These are phyloP conservation scores for Bacidia gigantensis DNA, from an alignment of 495 filamentous ascomycete genomes.

Conservation along the genomic window DNA sequence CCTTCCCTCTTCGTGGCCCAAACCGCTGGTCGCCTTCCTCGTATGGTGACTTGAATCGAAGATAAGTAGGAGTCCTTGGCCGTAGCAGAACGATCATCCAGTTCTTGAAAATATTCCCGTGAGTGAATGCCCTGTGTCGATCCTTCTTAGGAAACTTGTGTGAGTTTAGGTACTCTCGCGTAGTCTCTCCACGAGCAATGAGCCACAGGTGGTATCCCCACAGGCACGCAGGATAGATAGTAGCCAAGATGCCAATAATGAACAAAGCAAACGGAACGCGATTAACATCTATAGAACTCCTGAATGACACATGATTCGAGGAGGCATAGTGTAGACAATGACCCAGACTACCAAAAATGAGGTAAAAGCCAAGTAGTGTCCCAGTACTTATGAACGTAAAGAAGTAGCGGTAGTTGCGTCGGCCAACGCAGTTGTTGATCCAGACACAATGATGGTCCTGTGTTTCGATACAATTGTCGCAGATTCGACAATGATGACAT, in stretches of 20 bases:
- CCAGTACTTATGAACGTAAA: slow-evolving; percentile 71
- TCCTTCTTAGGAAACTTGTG: slow-evolving; percentile 89
- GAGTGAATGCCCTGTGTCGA: slow-evolving; percentile 79
- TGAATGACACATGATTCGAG: slow-evolving; percentile 47
- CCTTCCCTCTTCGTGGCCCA: slow-evolving; percentile 44
- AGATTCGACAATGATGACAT: slow-evolving; percentile 90
- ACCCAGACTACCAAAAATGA: slow-evolving; percentile 60
- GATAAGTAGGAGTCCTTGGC: slow-evolving; percentile 77
- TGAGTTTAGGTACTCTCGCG: slow-evolving; percentile 86
- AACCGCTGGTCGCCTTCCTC: slow-evolving; percentile 76
- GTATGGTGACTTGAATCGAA: slow-evolving; percentile 70
- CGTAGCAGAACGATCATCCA: slow-evolving; percentile 69
- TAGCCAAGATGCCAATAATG: slow-evolving; percentile 60
- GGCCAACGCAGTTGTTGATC: slow-evolving; percentile 97
- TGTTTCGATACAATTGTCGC: slow-evolving; percentile 93
- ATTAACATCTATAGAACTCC: slow-evolving; percentile 48
- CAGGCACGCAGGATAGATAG: slow-evolving; percentile 71
- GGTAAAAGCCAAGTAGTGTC: slow-evolving; percentile 61
- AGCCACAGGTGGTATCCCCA: slow-evolving; percentile 83
- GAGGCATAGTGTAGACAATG: slow-evolving; percentile 64
- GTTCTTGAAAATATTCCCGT: slow-evolving; percentile 62
- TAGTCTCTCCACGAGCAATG: slow-evolving; percentile 82
- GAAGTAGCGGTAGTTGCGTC: slow-evolving; percentile 96
- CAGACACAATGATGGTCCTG: slow-evolving; percentile 98
- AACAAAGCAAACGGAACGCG: slow-evolving; percentile 82